Conservation (phyloP, 2,329 filamentous ascomycete genomes). For the Aspergillus sergii region DNA sequence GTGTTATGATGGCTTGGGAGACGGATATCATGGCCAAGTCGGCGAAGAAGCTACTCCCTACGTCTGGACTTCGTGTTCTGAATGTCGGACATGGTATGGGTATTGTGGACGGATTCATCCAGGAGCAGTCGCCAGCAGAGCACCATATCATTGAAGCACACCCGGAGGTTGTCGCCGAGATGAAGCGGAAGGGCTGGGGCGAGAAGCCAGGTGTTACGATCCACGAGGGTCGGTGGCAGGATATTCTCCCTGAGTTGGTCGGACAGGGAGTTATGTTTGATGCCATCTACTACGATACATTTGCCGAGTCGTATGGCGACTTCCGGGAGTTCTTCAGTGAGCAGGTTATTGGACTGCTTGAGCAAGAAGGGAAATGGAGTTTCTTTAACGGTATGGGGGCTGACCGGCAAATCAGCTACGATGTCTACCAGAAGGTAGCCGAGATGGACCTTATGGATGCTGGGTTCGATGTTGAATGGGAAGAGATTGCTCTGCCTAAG, state of each 20-base stretch:
- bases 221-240: conserved; percentile 78
- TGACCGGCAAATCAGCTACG: conserved; percentile 89
- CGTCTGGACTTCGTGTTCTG: conserved; percentile 68
- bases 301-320: conserved; percentile 88
- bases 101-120: conserved; percentile 78
- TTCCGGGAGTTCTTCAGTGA: conserved; percentile 87
- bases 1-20: conserved; percentile 95
- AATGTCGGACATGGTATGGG: conserved; percentile 93
- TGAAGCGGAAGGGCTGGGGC: conserved; percentile 69
- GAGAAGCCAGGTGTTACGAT: conserved; percentile 62
- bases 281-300: conserved; percentile 96
- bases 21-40: conserved; percentile 80
- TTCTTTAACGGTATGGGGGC: conserved; percentile 81
- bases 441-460: conserved; percentile 90
- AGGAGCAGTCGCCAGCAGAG: conserved; percentile 64
- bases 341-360: conserved; percentile 75
- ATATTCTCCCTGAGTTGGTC: conserved; percentile 70
- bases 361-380: conserved; percentile 57
- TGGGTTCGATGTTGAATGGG: conserved; percentile 87
- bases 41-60: conserved; percentile 67
- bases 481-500: conserved; percentile 72
- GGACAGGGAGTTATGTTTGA: conserved; percentile 73
- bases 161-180: conserved; percentile 70
- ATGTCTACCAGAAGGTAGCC: conserved; percentile 89
- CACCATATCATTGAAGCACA: conserved; percentile 91